Evolutionary conservation across 2,329 filamentous ascomycete genomes (phyloP), one percentile per base, ranked within the genome.

Genomic region (Penicillium sp.): DNA sequence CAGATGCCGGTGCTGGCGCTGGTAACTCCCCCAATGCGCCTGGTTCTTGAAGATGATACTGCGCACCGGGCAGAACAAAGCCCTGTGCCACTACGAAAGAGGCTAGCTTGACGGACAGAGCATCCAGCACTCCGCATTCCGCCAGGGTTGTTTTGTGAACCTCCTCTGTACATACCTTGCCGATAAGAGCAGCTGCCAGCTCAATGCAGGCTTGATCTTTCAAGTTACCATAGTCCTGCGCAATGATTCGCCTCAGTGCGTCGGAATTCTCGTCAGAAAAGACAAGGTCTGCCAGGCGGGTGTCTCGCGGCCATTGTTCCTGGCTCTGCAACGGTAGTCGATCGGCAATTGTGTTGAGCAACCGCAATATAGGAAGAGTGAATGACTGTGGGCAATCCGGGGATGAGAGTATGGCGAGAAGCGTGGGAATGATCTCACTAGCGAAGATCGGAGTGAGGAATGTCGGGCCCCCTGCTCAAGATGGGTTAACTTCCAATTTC

Each of bases 391-490:
- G 82, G 52, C 84, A 85, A 52, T 84, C 81, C 50, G 72, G 75
- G 0, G 88, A 85, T 33, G 87, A 86, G n/a, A 91, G 75, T 53
- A 86, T 84, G 60, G 83, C 77, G 51, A 96, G 76, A 50, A 96
- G 79, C n/a, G 83, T 81, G 7, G 85, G 80, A n/a, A 95, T 75
- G 8, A 85, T 80, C 51, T 80, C 79, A 47, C 86, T 85, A 21
- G 86, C 82, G 55, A 91, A 79, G 23, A 97, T 78, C 13, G 91
- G 89, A 6, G 80, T 75, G 34, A 96, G 81, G 70, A 94, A 96
- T 13, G 87, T 78, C 37, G 90, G 84, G 5, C 93, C 92, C 60
- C 89, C 91, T 95, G 67, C 45, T 63, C 34, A 20, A 47, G 33
- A 40, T 30, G 27, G 13, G 49, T 69, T 50, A 69, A 62, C 54